Percentiles rank a stretch among this genome's conserved stretches.
These are phyloP conservation scores for Nakazawaea ishiwadae DNA, from an alignment of 805 yeast genomes.

Conservation along the genomic window DNA sequence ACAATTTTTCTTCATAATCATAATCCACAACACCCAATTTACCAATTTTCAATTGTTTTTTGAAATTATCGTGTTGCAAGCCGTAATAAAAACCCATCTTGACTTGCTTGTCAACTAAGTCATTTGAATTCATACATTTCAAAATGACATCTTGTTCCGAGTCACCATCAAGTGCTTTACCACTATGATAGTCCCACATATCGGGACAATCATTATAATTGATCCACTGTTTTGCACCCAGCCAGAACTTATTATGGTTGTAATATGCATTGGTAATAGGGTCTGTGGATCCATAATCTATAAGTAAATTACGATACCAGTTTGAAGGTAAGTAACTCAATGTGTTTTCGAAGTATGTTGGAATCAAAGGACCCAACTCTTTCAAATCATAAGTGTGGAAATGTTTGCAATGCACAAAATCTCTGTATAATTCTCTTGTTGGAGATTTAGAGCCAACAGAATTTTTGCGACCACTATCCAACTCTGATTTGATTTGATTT, in stretches of 20 bases:
- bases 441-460: slow-evolving; percentile 3
- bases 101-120: slow-evolving; percentile 3
- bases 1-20: not conserved
- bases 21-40: not conserved
- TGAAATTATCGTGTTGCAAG: slow-evolving; percentile 6
- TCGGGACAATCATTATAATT: slow-evolving; percentile 7
- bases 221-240: slow-evolving; percentile 2
- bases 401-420: slow-evolving; percentile 12
- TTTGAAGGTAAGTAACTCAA: slow-evolving; percentile 10
- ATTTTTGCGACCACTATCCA: not conserved
- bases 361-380: slow-evolving; percentile 40
- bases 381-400: slow-evolving; percentile 19
- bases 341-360: slow-evolving; percentile 35
- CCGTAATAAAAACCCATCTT: slow-evolving; percentile 2
- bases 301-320: slow-evolving; percentile 5
- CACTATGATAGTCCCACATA: slow-evolving; percentile 1
- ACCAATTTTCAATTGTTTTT: not conserved
- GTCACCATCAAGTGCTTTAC: slow-evolving; percentile 1
- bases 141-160: slow-evolving; percentile 4
- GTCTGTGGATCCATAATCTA: slow-evolving; percentile 9
- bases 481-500: too few species aligned
- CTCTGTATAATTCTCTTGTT: slow-evolving; percentile 1
- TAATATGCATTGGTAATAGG: slow-evolving; percentile 1
- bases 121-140: slow-evolving; percentile 1
- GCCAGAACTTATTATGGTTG: slow-evolving; percentile 6